Base-by-base conservation (phyloP, 176 grass and related monocot species). In the Rhynchospora tenuis region DNA sequence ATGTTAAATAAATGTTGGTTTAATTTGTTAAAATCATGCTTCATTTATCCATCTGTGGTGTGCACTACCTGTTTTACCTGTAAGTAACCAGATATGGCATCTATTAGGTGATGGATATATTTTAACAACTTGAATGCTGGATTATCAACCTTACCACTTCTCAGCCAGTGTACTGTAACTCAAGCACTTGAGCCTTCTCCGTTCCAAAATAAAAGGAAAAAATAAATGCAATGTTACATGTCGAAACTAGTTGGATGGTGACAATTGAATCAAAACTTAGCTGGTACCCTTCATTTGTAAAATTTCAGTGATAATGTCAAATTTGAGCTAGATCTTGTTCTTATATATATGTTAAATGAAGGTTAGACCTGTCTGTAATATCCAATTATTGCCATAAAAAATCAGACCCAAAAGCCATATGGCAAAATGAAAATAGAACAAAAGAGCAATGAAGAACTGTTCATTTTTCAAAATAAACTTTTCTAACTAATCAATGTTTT, bases 1-100 rank as follows among this genome's bases (percentile, higher is more conserved):
- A 59, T 61, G 71, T 77, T 54, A 54, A 77, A 55, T 76, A 47
- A 74, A 51, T 74, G 46, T 62, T 62, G 19, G 28, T 46, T 44
- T 19, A 22, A 62, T 44, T 50, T 42, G 19, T 47, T 56, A 81
- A 22, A 28, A 64, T 63, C 8, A 1, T 64, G 7, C 6, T 64
- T 64, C 26, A 29, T 68, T 8, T 68, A 26, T 44, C 5, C 20
- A 17, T 48, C 9, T 22, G 38, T 74, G 16, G 6, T 63, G 22
- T 63, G 26, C 26, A 64, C 13, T 27, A 27, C 60, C 7, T 12
- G 60, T 64, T 24, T 27, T 27, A 64, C 24, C 60, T 22, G 58
- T 60, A n/a, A 64, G 1, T 33, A 20, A n/a, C 20, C 33, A 38
- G 33, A 38, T 60, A 8, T 19, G 3, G 20, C 15, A 60, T 60